These are phyloP conservation scores for Petunia axillaris DNA, from an alignment of 257 asterid species.

Conservation along the genomic window DNA sequence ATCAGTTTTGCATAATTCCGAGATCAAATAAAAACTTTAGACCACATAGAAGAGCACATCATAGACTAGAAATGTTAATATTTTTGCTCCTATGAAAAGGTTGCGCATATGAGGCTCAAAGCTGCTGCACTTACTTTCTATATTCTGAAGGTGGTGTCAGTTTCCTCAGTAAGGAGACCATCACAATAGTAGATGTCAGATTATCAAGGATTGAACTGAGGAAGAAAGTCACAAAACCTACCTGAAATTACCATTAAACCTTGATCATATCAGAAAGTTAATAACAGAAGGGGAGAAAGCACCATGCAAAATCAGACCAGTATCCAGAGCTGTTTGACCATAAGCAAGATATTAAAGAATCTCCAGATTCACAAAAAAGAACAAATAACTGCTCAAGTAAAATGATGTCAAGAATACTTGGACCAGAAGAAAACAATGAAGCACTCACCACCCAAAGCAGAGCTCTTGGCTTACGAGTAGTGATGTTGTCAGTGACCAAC, in stretches of 20 bases:
- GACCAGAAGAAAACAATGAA: slow-evolving; percentile 24
- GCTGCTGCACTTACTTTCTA: slow-evolving; percentile 70
- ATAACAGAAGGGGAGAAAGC: not conserved
- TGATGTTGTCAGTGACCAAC: slow-evolving; percentile 89
- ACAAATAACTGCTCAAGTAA: slow-evolving; percentile 3
- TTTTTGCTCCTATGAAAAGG: slow-evolving; percentile 3
- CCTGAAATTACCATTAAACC: slow-evolving; percentile 54
- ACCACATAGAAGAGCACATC: not conserved
- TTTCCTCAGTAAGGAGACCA: slow-evolving; percentile 95
- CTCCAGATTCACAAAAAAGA: not conserved
- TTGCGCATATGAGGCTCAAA: slow-evolving; percentile 16
- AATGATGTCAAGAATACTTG: slow-evolving; percentile 15
- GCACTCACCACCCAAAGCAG: slow-evolving; percentile 97
- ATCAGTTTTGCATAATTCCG: not conserved
- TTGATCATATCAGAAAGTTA: slow-evolving; percentile 23
- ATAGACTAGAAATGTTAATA: not conserved
- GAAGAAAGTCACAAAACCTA: slow-evolving; percentile 89
- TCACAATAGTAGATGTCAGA: slow-evolving; percentile 96
- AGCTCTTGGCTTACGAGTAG: slow-evolving; percentile 89
- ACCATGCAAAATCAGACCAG: slow-evolving; percentile 6
- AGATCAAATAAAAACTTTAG: slow-evolving; percentile 5
- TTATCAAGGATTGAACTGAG: slow-evolving; percentile 95
- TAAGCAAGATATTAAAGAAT: slow-evolving; percentile 12
- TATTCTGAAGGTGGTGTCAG: slow-evolving; percentile 94
- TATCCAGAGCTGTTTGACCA: not conserved